A percentile compares a stretch with the other conserved stretches of the same genome.
These are phyloP conservation scores for Cryptococcus floricola DNA, from an alignment of 1,284 basidiomycete genomes.

Conservation along the genomic window DNA sequence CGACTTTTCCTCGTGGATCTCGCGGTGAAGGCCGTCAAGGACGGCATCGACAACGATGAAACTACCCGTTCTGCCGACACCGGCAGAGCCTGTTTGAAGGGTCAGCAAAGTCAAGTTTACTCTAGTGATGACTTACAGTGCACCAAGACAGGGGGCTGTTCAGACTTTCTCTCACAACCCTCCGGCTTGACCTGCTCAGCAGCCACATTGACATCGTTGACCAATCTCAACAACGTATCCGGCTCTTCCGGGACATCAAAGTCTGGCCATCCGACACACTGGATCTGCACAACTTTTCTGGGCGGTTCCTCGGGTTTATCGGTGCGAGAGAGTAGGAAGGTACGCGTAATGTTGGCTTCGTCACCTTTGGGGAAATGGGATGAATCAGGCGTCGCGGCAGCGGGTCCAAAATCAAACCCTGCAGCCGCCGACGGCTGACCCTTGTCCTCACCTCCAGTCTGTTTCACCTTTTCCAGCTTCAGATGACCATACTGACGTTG, in stretches of 20 bases:
- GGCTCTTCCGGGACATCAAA: conserved; percentile 86
- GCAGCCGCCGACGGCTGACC: conserved; percentile 22
- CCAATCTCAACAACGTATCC: conserved; percentile 64
- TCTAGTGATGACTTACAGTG: conserved; percentile 40
- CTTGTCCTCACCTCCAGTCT: conserved; percentile 54
- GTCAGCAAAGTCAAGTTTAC: conserved; percentile 48
- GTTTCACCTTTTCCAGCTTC: conserved; percentile 61
- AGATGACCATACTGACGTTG: conserved; percentile 68
- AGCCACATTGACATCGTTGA: conserved; percentile 58
- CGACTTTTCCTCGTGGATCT: conserved; percentile 37
- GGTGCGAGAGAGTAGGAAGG: conserved; percentile 64
- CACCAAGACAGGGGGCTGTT: conserved; percentile 47
- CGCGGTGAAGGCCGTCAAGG: conserved; percentile 68
- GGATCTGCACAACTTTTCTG: conserved; percentile 64
- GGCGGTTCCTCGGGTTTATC: conserved; percentile 59
- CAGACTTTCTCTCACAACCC: conserved; percentile 20
- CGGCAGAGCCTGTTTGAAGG: conserved; percentile 72
- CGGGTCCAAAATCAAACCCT: conserved; percentile 48
- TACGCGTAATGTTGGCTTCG: conserved; percentile 57
- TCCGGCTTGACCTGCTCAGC: conserved; percentile 57
- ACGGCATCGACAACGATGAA: conserved; percentile 86
- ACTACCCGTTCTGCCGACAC: conserved; percentile 85
- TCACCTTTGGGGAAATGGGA: conserved; percentile 1
- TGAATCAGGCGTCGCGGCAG: conserved; percentile 13
- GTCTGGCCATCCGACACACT: conserved; percentile 90